Base-by-base conservation (phyloP, 75 land plant genomes). In the Ceratopteris richardii region DNA sequence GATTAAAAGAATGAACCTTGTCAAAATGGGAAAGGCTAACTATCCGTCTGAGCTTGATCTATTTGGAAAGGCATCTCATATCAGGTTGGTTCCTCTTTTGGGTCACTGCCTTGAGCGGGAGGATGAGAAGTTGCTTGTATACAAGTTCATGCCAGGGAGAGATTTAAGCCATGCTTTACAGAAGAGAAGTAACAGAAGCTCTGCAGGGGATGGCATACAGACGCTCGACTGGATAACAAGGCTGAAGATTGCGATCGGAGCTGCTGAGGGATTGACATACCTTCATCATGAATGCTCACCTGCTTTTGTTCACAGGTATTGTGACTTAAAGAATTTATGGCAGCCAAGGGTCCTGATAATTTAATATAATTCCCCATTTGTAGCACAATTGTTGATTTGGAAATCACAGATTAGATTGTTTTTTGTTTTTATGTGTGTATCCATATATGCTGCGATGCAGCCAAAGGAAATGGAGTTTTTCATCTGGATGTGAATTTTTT, bases 201-300 rank as follows among this genome's bases (percentile, higher is more conserved):
- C 66, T 28, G 20, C 53, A 14, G 84, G 80, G 51, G 95, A 85
- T 46, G 66, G 65, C 10, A 51, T 90, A 62, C 87, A 83, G 70
- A 83, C 92, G 9, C 44, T 90, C 57, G 96, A 90, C 61, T 90
- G 96, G 96, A 87, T 90, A 51, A 90, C 87, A 24, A 74, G 96
- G 40, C 67, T 90, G 55, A 90, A 90, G 57, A 84, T 90, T 58
- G 96, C 96, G 13, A 79, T 70, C 30, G 96, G 96, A 31, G 88
- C 76, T 12, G 96, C 96, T 19, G 96, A 90, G 62, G 91, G 77
- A 33, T 66, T 90, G 16, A 64, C 80, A 10, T 84, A 80, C 68
- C 70, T 93, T 33, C 97, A 92, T 65, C 96, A 86, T 56, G 98
- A 93, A 47, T 93, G 85, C 60, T 59, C 60, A 16, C 96, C 98